phyloP scores from a whole-genome alignment of 2,329 filamentous ascomycete genomes.

The Neospermospora avenae region DNA sequence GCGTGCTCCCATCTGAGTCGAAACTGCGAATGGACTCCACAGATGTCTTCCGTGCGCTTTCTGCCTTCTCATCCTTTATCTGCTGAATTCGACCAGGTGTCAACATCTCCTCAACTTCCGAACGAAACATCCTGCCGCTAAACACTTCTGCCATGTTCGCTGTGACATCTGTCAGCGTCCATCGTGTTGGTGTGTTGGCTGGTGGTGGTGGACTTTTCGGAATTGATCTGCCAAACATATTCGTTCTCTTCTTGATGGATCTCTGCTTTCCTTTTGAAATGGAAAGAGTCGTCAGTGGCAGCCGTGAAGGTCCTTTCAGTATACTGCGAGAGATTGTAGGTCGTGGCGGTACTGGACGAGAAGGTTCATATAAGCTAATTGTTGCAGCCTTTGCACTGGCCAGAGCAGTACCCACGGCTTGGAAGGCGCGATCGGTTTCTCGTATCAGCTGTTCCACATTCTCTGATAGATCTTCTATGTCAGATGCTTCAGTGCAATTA shows the following conservation, averaged over 20 bases:
- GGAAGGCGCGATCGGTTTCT: conserved; percentile 50
- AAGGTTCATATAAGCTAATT: conserved; percentile 28
- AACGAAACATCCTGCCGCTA: conserved; percentile 51
- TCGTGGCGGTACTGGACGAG: conserved; percentile 6
- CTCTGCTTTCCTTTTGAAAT: conserved; percentile 40
- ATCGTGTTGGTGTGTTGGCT: conserved; percentile 40
- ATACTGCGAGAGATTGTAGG: conserved; percentile 17
- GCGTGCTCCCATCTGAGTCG: conserved; percentile 39
- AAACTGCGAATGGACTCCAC: conserved; percentile 18
- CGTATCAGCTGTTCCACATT: conserved; percentile 44
- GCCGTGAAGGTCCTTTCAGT: conserved; percentile 5
- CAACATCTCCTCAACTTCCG: conserved; percentile 58
- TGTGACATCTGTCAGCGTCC: conserved; percentile 52
- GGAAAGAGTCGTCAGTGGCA: conserved; percentile 27
- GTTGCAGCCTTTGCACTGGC: conserved; percentile 37
- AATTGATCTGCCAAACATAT: conserved; percentile 22
- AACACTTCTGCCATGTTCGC: conserved; percentile 58
- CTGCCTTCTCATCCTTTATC: conserved; percentile 20
- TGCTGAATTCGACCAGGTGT: conserved; percentile 50
- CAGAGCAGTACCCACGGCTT: conserved; percentile 43
- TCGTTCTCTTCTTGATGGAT: conserved; percentile 37
- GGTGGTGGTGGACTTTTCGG: conserved; percentile 18
- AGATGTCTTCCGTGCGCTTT: conserved; percentile 22
- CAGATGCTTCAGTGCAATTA: conserved; percentile 14
- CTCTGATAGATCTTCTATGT: conserved; percentile 21